Conservation (phyloP, 192 early-diverging fungal genomes). For the Phycomyces nitens region DNA sequence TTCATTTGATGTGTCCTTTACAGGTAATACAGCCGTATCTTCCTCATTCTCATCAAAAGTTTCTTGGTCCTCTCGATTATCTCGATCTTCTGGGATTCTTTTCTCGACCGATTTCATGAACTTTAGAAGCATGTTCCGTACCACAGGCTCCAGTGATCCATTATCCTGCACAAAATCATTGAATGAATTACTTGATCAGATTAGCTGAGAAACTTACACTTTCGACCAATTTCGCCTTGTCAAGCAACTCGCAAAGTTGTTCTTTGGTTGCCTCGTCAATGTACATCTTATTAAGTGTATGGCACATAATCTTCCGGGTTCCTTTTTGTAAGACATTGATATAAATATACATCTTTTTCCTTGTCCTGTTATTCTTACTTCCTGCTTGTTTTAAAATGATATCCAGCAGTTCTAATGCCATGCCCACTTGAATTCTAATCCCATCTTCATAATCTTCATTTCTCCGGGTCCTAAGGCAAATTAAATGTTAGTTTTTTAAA, state of each 20-base stretch:
- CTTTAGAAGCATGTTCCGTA: background rate
- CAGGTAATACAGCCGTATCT: background rate
- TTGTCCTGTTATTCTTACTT: constrained; percentile 19
- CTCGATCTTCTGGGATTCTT: too few relatives aligned
- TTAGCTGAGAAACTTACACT: constrained; percentile 27
- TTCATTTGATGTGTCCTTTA: too few relatives aligned
- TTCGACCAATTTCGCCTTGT: constrained; percentile 39
- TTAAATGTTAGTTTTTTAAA: too few relatives aligned
- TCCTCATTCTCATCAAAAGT: constrained; percentile 8
- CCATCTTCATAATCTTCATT: constrained; percentile 34
- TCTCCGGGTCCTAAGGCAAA: too few relatives aligned
- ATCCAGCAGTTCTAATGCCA: constrained; percentile 69
- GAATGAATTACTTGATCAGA: background rate
- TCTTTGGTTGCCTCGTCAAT: constrained; percentile 42
- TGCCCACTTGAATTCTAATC: constrained; percentile 45
- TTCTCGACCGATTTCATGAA: constrained; percentile 2
- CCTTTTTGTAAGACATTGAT: constrained; percentile 19
- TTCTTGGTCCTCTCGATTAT: background rate
- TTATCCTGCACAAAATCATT: constrained; percentile 3
- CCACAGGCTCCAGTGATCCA: constrained; percentile 4
- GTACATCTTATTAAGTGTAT: constrained; percentile 57
- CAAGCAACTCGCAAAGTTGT: constrained; percentile 35
- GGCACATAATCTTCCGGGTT: constrained; percentile 59
- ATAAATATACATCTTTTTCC: too few relatives aligned
- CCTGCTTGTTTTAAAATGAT: constrained; percentile 39